Base-by-base conservation (phyloP, 176 grass and related monocot genomes). In the Eragrostis nindensis region DNA sequence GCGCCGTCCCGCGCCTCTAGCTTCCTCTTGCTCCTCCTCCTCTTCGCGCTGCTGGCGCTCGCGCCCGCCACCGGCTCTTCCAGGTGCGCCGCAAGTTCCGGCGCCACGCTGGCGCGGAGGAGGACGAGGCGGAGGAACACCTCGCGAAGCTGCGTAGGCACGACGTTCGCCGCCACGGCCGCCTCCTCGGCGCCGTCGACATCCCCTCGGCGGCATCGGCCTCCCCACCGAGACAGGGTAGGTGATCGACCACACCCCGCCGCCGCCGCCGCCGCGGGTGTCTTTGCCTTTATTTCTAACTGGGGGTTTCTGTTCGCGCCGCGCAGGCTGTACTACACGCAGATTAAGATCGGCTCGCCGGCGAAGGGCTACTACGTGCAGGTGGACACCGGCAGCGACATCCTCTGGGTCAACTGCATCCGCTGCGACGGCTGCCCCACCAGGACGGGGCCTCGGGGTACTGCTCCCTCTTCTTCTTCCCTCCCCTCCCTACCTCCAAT, bases 361-460 rank as follows among this genome's bases (percentile, higher is more conserved):
- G 42, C 90, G 29, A 94, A 88, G 80, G 73, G 72, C 7, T 98
- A 91, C 87, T 98, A 95, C 68, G 95, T 98, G 73, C 95, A 98
- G 91, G 90, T 98, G 65, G 95, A 98, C 81, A 98, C 95, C 21
- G 95, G 95, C 75, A 98, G 95, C 71, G 95, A 98, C 72, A 78
- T 98, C 26, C 66, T 98, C 16, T 98, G 95, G 95, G 92, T 98
- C 65, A 98, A 98, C 83, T 98, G 95, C 88, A 70, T 93, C 88
- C 79, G 88, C 67, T 98, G 95, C 81, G 86, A 66, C 10, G 75
- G 78, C 30, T 98, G 95, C 77, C 95, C 95, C 39, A 89, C 38
- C 82, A 86, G 87, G 84, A 98, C n/a, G 95, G 75, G 86, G 70
- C 59, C 88, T 98, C 76, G 95, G 95, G 88, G 95, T 98, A 89